Base-by-base conservation (phyloP, 768 basidiomycete genomes). In the Strobilomyces confusus region DNA sequence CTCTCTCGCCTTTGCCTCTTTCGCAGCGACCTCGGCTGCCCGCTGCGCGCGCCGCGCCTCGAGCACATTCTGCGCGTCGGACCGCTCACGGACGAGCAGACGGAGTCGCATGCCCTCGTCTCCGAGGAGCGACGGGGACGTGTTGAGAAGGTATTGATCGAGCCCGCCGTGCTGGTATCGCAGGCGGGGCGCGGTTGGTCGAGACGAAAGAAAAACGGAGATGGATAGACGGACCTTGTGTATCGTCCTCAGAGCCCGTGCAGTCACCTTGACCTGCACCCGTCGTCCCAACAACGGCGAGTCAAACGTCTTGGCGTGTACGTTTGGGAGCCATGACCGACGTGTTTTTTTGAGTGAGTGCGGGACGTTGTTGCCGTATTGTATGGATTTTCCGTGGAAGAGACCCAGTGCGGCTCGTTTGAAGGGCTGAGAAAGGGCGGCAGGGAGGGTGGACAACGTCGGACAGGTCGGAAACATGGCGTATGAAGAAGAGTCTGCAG, bases 281-380 rank as follows among this genome's bases (percentile, higher is more conserved):
- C 73, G 73, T 47, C 77, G 68, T 29, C 78, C 81, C 33, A 92
- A 69, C 9, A 81, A 70, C 14, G 87, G 84, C 13, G 88, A 92
- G 58, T 73, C 79, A 42, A 93, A 61, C 2, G 83, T 80, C 69
- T 93, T 92, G 47, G 75, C 73, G 59, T 93, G 91, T 22, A 92
- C 78, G 70, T 95, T 95, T 33, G 92, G 92, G 12, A 92, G 75
- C 92, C 92, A 95, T 41, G 86, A 80, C 37, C 92, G 77, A 46
- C 88, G 84, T 23, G 93, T 93, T 74, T 93, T 94, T 67, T 87
- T 80, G 66, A 86, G 86, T 22, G 92, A 93, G 69, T 91, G 87
- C 0, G 92, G 91, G 44, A 94, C 90, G 64, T 86, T 93, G 76
- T 94, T 93, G 23, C 92, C 92, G 59, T 83, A 83, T 62, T 84